Percentiles rank a stretch among this genome's conserved stretches.
Evolutionary conservation across 345 rosid genomes (phyloP).

Genomic region (Carallia pectinifolia): DNA sequence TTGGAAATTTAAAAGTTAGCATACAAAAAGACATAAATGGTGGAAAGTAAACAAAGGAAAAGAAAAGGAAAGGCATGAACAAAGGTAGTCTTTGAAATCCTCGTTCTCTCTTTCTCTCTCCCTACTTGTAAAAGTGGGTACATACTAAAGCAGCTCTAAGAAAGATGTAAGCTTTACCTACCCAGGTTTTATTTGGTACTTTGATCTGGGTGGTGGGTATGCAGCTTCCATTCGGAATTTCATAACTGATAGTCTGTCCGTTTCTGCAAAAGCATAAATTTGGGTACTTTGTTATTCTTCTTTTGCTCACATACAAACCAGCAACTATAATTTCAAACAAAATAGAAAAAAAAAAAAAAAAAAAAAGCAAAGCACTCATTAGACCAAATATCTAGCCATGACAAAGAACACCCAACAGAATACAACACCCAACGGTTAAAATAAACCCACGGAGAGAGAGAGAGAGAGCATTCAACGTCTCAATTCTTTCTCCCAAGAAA

Average conservation of each 20-base stretch:
- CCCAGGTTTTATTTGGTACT: conserved; percentile 32
- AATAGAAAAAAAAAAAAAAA: no score
- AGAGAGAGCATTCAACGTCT: no score
- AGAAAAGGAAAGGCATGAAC: no score
- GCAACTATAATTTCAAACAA: conserved; percentile 5
- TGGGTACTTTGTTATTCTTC: conserved; percentile 24
- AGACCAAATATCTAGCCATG: neutral
- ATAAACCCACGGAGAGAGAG: no score
- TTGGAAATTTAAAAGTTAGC: no score
- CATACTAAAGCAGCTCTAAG: neutral
- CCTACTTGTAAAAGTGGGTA: neutral
- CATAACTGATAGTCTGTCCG: conserved; percentile 51
- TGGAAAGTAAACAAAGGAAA: no score
- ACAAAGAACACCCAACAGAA: neutral
- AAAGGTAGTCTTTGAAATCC: no score
- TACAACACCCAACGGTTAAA: no score
- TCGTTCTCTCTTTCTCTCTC: no score
- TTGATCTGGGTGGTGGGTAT: conserved; percentile 39
- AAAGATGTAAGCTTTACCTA: neutral
- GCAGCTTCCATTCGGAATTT: conserved; percentile 53
- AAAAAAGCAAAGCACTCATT: neutral
- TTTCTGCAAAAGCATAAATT: conserved; percentile 44
- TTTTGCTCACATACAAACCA: conserved; percentile 26
- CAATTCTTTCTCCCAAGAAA: no score
- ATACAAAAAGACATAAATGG: no score